Conservation (phyloP, 1,284 basidiomycete genomes). For the Lignosus rhinocerotis region DNA sequence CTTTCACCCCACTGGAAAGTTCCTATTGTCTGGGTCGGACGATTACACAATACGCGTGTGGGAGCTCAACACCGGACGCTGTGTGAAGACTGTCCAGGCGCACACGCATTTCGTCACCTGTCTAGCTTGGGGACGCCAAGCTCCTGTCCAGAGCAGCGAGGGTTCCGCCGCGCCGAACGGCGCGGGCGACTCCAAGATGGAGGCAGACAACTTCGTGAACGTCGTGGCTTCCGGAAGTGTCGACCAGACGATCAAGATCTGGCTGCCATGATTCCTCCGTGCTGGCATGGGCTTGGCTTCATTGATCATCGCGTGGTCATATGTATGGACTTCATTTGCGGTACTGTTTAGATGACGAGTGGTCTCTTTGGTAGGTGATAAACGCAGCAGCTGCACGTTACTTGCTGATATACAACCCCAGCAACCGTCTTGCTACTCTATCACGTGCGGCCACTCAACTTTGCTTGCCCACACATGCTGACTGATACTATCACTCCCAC, state of each 20-base stretch:
- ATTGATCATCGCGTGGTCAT: not conserved
- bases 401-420: not conserved
- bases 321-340: slow-evolving; percentile 8
- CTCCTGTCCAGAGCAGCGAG: slow-evolving; percentile 39
- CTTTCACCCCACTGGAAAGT: slow-evolving; percentile 75
- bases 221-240: slow-evolving; percentile 69
- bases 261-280: slow-evolving; percentile 28
- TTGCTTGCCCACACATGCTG: not conserved
- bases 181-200: slow-evolving; percentile 25
- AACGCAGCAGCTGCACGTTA: not conserved
- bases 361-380: slow-evolving; percentile 11
- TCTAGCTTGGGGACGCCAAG: slow-evolving; percentile 64
- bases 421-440: slow-evolving; percentile 17
- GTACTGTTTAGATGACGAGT: slow-evolving; percentile 14
- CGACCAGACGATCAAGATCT: slow-evolving; percentile 48
- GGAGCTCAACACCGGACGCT: slow-evolving; percentile 71
- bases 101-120: slow-evolving; percentile 72
- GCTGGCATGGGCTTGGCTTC: slow-evolving; percentile 19
- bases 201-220: slow-evolving; percentile 48
- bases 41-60: slow-evolving; percentile 78
- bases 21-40: slow-evolving; percentile 72
- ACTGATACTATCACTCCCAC: slow-evolving; percentile 6
- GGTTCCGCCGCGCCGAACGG: slow-evolving; percentile 36
- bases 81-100: slow-evolving; percentile 68
- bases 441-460: slow-evolving; percentile 12